phyloP scores from a whole-genome alignment of 2,329 filamentous ascomycete species.

The Colletotrichum sp. region DNA sequence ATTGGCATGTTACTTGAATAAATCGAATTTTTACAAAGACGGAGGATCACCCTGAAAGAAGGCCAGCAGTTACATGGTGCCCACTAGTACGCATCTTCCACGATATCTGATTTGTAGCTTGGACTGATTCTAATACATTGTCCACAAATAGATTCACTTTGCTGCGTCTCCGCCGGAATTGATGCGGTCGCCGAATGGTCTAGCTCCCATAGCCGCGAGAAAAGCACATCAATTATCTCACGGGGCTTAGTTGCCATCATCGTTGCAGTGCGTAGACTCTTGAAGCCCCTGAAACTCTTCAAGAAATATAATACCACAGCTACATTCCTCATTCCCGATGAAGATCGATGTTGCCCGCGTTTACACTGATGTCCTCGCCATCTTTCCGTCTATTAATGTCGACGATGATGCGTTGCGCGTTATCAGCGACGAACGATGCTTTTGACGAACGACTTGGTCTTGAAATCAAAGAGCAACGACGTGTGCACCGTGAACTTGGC shows the following conservation, averaged over 20 bases:
- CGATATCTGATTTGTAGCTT: not conserved
- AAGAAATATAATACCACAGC: not conserved
- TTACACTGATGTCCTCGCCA: slow-evolving; percentile 25
- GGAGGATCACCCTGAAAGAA: not conserved
- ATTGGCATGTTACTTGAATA: not conserved
- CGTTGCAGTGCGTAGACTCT: not conserved
- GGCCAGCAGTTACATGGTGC: not conserved
- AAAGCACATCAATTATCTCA: not conserved
- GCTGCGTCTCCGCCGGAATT: not conserved
- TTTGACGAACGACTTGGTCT: slow-evolving; percentile 44
- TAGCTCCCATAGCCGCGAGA: not conserved
- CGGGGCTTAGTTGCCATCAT: not conserved
- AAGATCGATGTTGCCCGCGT: slow-evolving; percentile 53
- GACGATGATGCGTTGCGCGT: slow-evolving; percentile 42
- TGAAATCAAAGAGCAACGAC: slow-evolving; percentile 50
- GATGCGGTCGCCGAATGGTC: not conserved
- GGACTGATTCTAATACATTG: not conserved
- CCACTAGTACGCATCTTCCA: not conserved
- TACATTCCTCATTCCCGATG: slow-evolving; percentile 17
- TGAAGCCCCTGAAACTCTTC: not conserved
- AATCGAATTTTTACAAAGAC: not conserved
- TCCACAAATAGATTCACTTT: not conserved
- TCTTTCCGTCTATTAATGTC: slow-evolving; percentile 32
- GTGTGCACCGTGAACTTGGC: slow-evolving; percentile 44
- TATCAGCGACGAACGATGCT: slow-evolving; percentile 46